Base-by-base conservation (phyloP, 2,329 filamentous ascomycete genomes). In the Nannizziopsis barbatae region DNA sequence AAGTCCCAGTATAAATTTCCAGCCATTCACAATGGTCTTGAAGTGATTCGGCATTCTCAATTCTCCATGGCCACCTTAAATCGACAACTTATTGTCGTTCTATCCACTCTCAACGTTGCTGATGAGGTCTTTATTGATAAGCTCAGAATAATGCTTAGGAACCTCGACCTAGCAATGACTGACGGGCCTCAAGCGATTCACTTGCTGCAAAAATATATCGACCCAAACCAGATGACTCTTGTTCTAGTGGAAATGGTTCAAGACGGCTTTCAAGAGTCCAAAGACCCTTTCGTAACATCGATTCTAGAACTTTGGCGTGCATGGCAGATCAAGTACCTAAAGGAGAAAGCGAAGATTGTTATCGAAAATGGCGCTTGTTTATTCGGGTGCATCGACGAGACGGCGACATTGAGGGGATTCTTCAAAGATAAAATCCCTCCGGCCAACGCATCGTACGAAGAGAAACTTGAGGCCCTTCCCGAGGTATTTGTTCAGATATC, bases 401-500 rank as follows among this genome's bases (percentile, higher is more conserved):
- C 84, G 0, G 75, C 71, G 1, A 83, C 75, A 0, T 67, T 98
- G 7, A 75, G 79, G 52, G 92, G 92, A 0, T 80, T 94, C 58
- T 79, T 70, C 30, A 65, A 73, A n/a, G 58, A 68, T 1, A 68
- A 67, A n/a, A 63, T 72, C 38, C 61, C 63, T 1, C 50, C 51
- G 11, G 32, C 57, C 20, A 45, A 57, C 45, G 70, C 17, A 58
- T 60, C 32, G 40, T 54, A 51, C 11, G 61, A 64, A 14, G 72
- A 74, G 38, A 73, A 72, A 43, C 58, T 74, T 5, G 65, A 72
- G 7, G 65, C 72, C 1, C 68, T 94, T 1, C 88, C 92, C 0
- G 81, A 98, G 59, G 87, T 98, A 7, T 98, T 96, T 59, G 63
- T 96, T 0, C 89, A 95, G 60, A 72, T 95, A 0, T 81, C 81